Evolutionary conservation across 2,329 filamentous ascomycete species (phyloP), one percentile per base, ranked within the genome.

Genomic region (Penicillium palitans): DNA sequence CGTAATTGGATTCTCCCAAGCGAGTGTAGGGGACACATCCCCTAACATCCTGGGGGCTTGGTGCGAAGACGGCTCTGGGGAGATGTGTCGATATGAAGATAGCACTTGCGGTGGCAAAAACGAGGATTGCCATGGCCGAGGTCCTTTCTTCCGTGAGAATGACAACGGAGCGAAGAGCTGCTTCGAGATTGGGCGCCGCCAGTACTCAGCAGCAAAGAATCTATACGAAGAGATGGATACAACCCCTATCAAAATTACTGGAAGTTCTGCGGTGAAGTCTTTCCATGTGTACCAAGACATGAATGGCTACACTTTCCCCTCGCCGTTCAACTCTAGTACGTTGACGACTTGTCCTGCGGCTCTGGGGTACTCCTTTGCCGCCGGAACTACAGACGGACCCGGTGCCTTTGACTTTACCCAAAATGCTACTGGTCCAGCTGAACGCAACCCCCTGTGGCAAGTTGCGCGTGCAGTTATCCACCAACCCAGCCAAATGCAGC

Each of bases 331-430:
- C 46, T 86, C 85, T 3, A 77, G 77, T 31, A 90, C 57, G 4
- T 53, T 87, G 7, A 81, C 78, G 50, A 96, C 93, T 0, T 98
- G 93, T 67, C 88, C 92, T 4, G 93, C 93, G 0, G 91, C 92
- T 0, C 79, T 98, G 59, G 93, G 93, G 6, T 96, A 95, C 72
- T 93, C 90, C 0, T 98, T 98, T 71, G 93, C 93, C 0, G 93
- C 90, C 1, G 93, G 93, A 12, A 98, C 93, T 0, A 90, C 91
- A 0, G 93, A 98, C 72, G 91, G 93, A 6, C 93, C 93, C 0
- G 93, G 93, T 0, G 87, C 87, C 0, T 96, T 96, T 68, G 93
- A 98, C 75, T 97, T 98, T 72, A 95, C 90, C 1, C 93, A 98
- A 71, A 93, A 92, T 64, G 84, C 90, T 63, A 87, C 88, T 0